A percentile compares a stretch with the other conserved stretches of the same genome.
Conservation (phyloP, 805 yeast genomes). For the Scheffersomyces lignosus region DNA sequence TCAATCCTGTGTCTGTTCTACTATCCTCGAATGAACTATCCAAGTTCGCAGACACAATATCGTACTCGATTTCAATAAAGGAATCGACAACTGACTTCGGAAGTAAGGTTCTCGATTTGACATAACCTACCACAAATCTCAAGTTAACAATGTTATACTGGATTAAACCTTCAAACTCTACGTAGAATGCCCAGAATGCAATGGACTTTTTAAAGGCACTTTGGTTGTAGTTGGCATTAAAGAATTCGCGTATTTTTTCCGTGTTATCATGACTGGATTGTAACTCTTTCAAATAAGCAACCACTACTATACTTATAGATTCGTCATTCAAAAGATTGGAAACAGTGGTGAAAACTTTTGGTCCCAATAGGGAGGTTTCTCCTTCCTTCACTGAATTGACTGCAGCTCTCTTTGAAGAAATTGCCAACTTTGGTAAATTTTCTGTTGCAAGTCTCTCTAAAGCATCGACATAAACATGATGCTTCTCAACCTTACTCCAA, state of each 20-base stretch:
- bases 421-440: conserved; percentile 19
- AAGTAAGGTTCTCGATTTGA: conserved; percentile 46
- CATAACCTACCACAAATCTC: conserved; percentile 42
- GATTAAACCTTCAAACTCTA: conserved; percentile 49
- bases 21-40: conserved; percentile 17
- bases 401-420: conserved; percentile 11
- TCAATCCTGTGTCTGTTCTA: conserved; percentile 23
- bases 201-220: conserved; percentile 38
- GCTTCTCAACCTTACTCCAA: conserved; percentile 9
- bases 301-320: conserved; percentile 39
- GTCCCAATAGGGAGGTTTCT: neutral
- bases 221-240: conserved; percentile 26
- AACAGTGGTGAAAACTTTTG: conserved; percentile 20
- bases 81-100: conserved; percentile 51
- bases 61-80: conserved; percentile 29
- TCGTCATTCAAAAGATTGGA: conserved; percentile 38
- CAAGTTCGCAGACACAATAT: conserved; percentile 19
- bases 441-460: conserved; percentile 16
- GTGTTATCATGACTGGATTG: conserved; percentile 4
- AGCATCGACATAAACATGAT: conserved; percentile 14
- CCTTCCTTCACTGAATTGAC: conserved; percentile 1
- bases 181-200: conserved; percentile 57
- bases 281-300: conserved; percentile 28
- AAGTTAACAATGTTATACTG: conserved; percentile 47
- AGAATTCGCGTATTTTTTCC: conserved; percentile 22